phyloP scores from a whole-genome alignment of 2,329 filamentous ascomycete genomes.

The Didymella segeticola region DNA sequence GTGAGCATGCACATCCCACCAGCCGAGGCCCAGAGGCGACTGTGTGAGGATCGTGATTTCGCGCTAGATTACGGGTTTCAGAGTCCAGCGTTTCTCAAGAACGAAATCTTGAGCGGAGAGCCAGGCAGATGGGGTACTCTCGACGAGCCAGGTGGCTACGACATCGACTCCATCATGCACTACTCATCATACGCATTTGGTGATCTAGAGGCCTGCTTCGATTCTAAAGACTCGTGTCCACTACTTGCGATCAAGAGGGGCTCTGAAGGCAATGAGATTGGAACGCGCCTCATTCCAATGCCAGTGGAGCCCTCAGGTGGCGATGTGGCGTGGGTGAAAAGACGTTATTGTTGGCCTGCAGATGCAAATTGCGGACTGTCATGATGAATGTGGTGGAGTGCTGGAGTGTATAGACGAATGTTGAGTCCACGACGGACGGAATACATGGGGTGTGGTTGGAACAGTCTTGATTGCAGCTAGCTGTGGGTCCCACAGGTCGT shows the following conservation, averaged over 20 bases:
- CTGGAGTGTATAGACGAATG: too few relatives aligned
- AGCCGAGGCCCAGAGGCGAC: neutral
- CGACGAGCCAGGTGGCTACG: neutral
- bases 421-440: too few relatives aligned
- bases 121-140: neutral
- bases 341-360: neutral
- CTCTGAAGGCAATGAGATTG: neutral
- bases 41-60: neutral
- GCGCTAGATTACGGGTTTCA: neutral
- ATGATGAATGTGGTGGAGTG: too few relatives aligned
- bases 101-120: neutral
- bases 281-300: neutral
- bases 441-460: too few relatives aligned
- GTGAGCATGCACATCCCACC: neutral
- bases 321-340: neutral
- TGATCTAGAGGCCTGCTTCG: neutral
- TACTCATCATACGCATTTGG: neutral
- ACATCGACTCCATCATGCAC: neutral
- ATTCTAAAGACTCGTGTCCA: neutral
- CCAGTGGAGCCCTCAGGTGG: neutral
- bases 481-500: too few relatives aligned
- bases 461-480: too few relatives aligned
- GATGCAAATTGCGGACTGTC: neutral
- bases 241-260: neutral
- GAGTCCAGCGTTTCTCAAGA: neutral